Base-by-base conservation (phyloP, 2,329 filamentous ascomycete species). In the Stagonosporopsis chrysanthemi region DNA sequence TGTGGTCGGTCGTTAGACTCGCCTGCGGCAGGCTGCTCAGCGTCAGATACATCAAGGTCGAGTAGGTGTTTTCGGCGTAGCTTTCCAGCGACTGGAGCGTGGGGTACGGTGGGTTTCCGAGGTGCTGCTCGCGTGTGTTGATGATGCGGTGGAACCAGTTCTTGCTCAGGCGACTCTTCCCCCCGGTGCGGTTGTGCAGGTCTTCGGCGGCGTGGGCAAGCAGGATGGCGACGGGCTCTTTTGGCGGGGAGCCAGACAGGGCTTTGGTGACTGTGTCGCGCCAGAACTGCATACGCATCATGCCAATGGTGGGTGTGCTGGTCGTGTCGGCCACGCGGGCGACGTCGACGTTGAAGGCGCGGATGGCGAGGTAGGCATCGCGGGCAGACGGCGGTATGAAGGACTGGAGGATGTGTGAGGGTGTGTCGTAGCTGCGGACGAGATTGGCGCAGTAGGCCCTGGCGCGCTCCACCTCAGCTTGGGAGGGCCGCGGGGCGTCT, bases 211-310 rank as follows among this genome's bases (percentile, higher is more conserved):
- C 90, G 55, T 88, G 85, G 60, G 91, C 84, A 1, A 99, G 83
- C 5, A 98, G 82, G 28, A 97, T 85, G 56, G 93, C 94, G 39
- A 97, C 91, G 22, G 95, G 95, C 74, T 99, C 93, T 70, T 92
- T 91, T 1, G 93, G 92, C 1, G 95, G 93, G 0, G 82, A 81
- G 29, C 90, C 90, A 1, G 89, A 83, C 58, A 97, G 89, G 1
- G 91, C 90, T 60, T 89, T 88, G 51, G 89, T 85, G 48, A 99
- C 81, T 4, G 91, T 87, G 67, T 98, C 93, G 46, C 91, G 87
- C 91, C 95, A 98, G 81, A 98, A 98, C 75, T 97, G 91, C 77
- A 97, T 89, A 63, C 95, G 92, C 83, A 98, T 87, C 49, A 88
- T 83, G 46, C 92, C 94, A 59, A 98, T 90, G 4, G 89, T 89